phyloP scores from a whole-genome alignment of 306 rosid species.

The Prosopis cineraria region DNA sequence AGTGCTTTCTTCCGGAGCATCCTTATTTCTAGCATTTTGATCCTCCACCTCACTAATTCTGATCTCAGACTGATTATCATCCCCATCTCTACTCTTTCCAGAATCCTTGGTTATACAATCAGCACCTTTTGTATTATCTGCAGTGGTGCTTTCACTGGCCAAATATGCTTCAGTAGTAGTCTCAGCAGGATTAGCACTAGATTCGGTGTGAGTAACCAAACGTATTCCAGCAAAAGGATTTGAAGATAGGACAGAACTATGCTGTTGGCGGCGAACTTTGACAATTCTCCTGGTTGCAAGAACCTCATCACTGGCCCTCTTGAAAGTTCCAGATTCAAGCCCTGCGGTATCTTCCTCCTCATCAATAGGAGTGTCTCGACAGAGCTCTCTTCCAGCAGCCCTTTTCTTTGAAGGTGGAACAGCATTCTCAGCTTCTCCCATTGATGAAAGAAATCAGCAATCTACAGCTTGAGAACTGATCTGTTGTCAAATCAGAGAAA shows the following conservation, averaged over 20 bases:
- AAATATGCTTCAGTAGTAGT: conserved; percentile 42
- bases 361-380: conserved; percentile 79
- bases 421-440: conserved; percentile 79
- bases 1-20: conserved; percentile 35
- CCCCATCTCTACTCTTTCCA: conserved; percentile 42
- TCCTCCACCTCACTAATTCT: conserved; percentile 39
- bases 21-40: conserved; percentile 37
- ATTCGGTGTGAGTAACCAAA: conserved; percentile 55
- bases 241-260: conserved; percentile 56
- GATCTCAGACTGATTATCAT: conserved; percentile 44
- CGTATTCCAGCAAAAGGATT: conserved; percentile 89
- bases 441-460: conserved; percentile 40
- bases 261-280: conserved; percentile 73
- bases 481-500: conserved; percentile 7
- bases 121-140: conserved; percentile 39
- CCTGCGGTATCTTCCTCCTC: conserved; percentile 76
- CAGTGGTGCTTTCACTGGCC: conserved; percentile 37
- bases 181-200: conserved; percentile 46
- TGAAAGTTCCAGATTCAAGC: conserved; percentile 77
- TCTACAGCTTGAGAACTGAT: conserved; percentile 16
- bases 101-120: conserved; percentile 28
- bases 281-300: conserved; percentile 86
- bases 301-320: conserved; percentile 90
- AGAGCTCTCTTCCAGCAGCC: conserved; percentile 88
- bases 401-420: conserved; percentile 83